Evolutionary conservation across 208 protist species (phyloP).

Genomic region (Leptomonas pyrrhocoris): DNA sequence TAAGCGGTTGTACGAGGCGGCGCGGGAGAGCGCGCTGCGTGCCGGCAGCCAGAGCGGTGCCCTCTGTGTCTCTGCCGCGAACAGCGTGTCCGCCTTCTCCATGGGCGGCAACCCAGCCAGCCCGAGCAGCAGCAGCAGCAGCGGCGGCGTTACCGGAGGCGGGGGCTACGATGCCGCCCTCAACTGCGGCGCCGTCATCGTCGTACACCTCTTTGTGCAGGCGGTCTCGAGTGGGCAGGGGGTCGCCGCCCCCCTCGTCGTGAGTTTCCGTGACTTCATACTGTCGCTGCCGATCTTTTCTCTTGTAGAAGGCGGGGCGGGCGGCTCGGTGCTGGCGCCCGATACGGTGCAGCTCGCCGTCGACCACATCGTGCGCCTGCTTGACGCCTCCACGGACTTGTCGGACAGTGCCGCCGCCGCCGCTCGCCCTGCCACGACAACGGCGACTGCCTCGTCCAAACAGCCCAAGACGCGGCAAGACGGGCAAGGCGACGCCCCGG

Average conservation of each 20-base stretch:
- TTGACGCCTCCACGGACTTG: slow-evolving; percentile 35
- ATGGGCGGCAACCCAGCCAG: neutral
- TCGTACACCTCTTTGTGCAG: slow-evolving; percentile 77
- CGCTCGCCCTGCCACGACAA: neutral
- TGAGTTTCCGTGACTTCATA: slow-evolving; percentile 75
- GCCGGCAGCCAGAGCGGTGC: slow-evolving; percentile 17
- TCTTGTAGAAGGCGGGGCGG: slow-evolving; percentile 50
- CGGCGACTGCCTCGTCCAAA: neutral
- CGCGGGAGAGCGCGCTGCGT: slow-evolving; percentile 9
- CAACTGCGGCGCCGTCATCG: slow-evolving; percentile 82
- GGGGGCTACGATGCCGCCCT: slow-evolving; percentile 60
- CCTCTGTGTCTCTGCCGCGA: neutral
- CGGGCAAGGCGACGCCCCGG: neutral
- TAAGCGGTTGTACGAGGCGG: slow-evolving; percentile 41
- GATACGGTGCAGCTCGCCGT: slow-evolving; percentile 63
- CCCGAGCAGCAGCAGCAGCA: neutral
- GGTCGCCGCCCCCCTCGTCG: slow-evolving; percentile 62
- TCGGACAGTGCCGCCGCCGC: neutral
- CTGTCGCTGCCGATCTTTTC: slow-evolving; percentile 68
- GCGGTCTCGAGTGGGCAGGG: slow-evolving; percentile 28
- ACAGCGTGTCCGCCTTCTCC: neutral
- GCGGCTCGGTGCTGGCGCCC: slow-evolving; percentile 41
- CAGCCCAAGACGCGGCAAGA: neutral
- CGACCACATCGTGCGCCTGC: slow-evolving; percentile 51
- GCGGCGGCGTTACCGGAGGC: slow-evolving; percentile 3